Conservation (phyloP, 1,284 basidiomycete genomes). For the Entoloma clypeatum region DNA sequence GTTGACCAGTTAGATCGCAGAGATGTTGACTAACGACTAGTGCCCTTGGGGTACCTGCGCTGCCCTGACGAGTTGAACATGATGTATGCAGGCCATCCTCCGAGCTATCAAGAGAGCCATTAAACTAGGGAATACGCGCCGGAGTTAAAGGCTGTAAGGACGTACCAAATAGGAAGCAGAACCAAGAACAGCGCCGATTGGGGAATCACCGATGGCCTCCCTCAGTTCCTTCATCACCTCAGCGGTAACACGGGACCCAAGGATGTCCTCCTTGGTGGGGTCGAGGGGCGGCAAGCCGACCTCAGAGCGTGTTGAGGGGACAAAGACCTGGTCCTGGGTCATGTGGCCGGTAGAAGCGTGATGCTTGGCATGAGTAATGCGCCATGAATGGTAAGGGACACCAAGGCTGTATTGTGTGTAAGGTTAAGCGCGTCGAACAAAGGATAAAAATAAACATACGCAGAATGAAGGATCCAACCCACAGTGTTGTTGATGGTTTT, state of each 20-base stretch:
- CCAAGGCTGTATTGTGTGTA: conserved; percentile 57
- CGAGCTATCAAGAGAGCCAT: conserved; percentile 44
- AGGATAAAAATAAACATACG: conserved; percentile 43
- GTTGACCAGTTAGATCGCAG: not conserved
- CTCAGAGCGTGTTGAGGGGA: conserved; percentile 85
- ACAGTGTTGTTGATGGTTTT: conserved; percentile 93
- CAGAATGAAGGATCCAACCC: conserved; percentile 93
- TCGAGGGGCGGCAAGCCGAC: conserved; percentile 62
- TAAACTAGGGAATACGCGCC: conserved; percentile 2
- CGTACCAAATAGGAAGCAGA: conserved; percentile 71
- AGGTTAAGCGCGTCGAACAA: conserved; percentile 1
- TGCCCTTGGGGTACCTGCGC: conserved; percentile 73
- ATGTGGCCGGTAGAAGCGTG: conserved; percentile 95
- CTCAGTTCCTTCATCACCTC: conserved; percentile 76
- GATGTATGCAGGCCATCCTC: conserved; percentile 89
- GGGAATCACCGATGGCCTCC: conserved; percentile 93
- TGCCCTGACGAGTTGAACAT: conserved; percentile 88
- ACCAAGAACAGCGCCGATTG: conserved; percentile 71
- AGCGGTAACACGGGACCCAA: conserved; percentile 66
- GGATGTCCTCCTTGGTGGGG: conserved; percentile 63
- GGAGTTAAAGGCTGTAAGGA: not conserved
- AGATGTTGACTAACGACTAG: conserved; percentile 70
- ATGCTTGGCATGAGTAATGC: conserved; percentile 95
- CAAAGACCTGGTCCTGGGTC: conserved; percentile 96
- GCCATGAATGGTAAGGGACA: conserved; percentile 98